Evolutionary conservation across 441 rosid species (phyloP).

Genomic region (Arabidopsis hybrid): DNA sequence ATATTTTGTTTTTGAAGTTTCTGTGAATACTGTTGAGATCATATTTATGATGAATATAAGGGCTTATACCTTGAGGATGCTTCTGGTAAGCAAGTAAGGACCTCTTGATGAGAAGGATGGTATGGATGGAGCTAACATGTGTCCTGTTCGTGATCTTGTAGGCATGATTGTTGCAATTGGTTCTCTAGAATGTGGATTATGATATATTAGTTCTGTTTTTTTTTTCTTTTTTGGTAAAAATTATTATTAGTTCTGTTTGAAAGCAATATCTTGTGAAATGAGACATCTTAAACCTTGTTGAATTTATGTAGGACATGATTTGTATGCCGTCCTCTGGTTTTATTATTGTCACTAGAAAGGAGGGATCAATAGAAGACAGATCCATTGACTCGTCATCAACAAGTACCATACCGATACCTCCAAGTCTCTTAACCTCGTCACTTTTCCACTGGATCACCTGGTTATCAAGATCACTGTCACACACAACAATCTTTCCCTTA

Average conservation of each 20-base stretch:
- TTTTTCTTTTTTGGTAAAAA: too few species aligned
- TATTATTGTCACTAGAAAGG: conserved; percentile 56
- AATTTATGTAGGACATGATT: conserved; percentile 55
- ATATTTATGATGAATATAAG: neutral
- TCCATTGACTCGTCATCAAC: conserved; percentile 52
- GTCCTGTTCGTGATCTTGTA: conserved; percentile 50
- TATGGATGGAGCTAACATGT: conserved; percentile 66
- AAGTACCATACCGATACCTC: conserved; percentile 60
- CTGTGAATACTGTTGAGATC: neutral
- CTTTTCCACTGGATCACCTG: conserved; percentile 24
- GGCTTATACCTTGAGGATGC: conserved; percentile 66
- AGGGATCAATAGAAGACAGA: conserved; percentile 50
- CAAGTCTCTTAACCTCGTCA: conserved; percentile 53
- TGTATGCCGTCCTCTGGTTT: conserved; percentile 54
- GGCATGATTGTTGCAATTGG: conserved; percentile 74
- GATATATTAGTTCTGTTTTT: neutral
- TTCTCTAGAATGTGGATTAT: conserved; percentile 46
- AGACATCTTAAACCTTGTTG: conserved; percentile 32
- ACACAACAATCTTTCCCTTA: conserved; percentile 65
- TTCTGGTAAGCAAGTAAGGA: conserved; percentile 59
- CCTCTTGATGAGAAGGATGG: conserved; percentile 80
- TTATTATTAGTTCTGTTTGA: neutral
- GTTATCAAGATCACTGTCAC: conserved; percentile 44
- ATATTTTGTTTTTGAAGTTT: neutral
- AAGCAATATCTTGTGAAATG: conserved; percentile 6